phyloP scores from a whole-genome alignment of 225 moss, liverwort and hornwort species.

The Pseudisothecium myosuroides region DNA sequence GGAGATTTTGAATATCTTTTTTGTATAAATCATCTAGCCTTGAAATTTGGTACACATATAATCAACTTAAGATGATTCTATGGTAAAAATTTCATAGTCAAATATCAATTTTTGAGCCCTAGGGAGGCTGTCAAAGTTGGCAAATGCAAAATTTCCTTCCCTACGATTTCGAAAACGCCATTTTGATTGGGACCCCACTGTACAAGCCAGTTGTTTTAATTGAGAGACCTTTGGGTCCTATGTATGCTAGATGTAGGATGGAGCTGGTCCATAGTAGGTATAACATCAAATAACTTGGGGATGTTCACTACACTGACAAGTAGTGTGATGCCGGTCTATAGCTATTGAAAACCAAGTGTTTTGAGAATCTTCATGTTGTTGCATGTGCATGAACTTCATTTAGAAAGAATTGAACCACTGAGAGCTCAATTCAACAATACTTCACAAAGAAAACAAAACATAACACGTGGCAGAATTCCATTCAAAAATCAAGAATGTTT shows the following conservation, averaged over 20 bases:
- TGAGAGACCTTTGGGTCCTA: neutral
- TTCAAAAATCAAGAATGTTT: neutral
- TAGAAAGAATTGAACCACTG: neutral
- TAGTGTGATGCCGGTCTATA: neutral
- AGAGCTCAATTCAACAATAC: neutral
- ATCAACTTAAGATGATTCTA: too few relatives aligned
- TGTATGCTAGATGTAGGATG: fast-evolving
- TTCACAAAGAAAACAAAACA: neutral
- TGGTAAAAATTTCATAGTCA: too few relatives aligned
- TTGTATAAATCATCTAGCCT: too few relatives aligned
- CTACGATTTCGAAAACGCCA: too few relatives aligned
- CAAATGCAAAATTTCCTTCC: too few relatives aligned
- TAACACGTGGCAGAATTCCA: neutral
- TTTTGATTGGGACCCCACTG: too few relatives aligned
- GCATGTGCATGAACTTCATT: neutral
- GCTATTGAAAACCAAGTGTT: neutral
- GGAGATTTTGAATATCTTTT: too few relatives aligned
- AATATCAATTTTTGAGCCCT: too few relatives aligned
- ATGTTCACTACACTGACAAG: neutral
- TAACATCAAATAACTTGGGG: neutral
- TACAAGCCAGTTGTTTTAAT: too few relatives aligned
- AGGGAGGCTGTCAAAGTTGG: too few relatives aligned
- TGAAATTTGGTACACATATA: too few relatives aligned
- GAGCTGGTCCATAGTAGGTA: neutral
- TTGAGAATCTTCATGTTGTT: neutral